phyloP scores from a whole-genome alignment of 176 grass and related monocot genomes.

The Avena insularis region DNA sequence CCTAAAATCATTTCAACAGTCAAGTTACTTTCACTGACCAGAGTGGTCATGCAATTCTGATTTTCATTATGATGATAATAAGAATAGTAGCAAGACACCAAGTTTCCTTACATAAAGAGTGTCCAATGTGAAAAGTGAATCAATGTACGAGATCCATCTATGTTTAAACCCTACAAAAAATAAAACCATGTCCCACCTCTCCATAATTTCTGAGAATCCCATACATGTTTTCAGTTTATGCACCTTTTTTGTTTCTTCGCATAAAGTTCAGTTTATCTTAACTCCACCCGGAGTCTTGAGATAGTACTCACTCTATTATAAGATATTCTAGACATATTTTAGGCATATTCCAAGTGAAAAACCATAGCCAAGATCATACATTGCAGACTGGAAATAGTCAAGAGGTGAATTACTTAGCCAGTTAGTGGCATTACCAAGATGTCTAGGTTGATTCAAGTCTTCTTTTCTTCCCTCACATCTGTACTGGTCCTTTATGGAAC shows the following conservation, averaged over 20 bases:
- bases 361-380: neutral
- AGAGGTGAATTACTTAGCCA: neutral
- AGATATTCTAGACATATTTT: neutral
- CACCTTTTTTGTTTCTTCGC: neutral
- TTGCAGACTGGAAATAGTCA: neutral
- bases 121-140: too few relatives aligned
- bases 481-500: neutral
- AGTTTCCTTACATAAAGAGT: too few relatives aligned
- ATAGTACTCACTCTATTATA: neutral
- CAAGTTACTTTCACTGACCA: too few relatives aligned
- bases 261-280: neutral
- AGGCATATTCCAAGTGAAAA: too few relatives aligned
- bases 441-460: too few relatives aligned
- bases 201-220: constrained; percentile 20
- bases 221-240: constrained; percentile 1
- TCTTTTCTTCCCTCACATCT: neutral
- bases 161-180: constrained; percentile 34
- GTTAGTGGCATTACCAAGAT: constrained; percentile 1
- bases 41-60: too few relatives aligned
- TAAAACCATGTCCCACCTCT: constrained; percentile 6
- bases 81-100: too few relatives aligned
- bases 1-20: too few relatives aligned
- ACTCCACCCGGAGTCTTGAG: neutral
- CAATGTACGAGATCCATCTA: neutral
- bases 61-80: too few relatives aligned